Evolutionary conservation across 768 basidiomycete species (phyloP).

Genomic region (Kwoniella heveanensis): DNA sequence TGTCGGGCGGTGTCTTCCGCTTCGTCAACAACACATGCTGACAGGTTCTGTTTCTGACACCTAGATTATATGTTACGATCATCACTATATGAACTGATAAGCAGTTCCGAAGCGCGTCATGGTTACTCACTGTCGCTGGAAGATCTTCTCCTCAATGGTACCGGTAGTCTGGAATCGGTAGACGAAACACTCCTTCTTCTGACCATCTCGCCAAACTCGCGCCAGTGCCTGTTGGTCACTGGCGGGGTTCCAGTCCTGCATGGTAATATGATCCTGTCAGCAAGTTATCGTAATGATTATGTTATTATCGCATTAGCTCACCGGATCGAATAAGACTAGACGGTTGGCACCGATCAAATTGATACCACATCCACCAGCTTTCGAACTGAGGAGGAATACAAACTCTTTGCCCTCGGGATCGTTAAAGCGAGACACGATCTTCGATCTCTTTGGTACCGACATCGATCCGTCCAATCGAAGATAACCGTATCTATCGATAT

Average conservation of each 20-base stretch:
- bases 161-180: constrained; percentile 97
- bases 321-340: constrained; percentile 63
- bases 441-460: constrained; percentile 87
- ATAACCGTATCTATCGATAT: constrained; percentile 71
- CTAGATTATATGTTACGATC: constrained; percentile 20
- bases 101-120: not conserved
- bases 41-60: constrained; percentile 85
- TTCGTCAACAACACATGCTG: constrained; percentile 97
- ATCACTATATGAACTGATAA: not conserved
- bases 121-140: constrained; percentile 89
- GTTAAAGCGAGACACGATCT: constrained; percentile 62
- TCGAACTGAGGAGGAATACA: constrained; percentile 56
- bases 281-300: no score
- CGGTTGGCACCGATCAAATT: constrained; percentile 57
- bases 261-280: constrained; percentile 5
- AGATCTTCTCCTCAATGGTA: constrained; percentile 98
- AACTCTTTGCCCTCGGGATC: constrained; percentile 57
- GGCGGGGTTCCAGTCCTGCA: constrained; percentile 91
- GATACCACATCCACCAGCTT: constrained; percentile 58
- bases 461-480: constrained; percentile 95
- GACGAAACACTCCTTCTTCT: constrained; percentile 99
- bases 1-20: constrained; percentile 94
- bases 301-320: constrained; percentile 19
- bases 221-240: constrained; percentile 98
- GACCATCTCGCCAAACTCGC: constrained; percentile 98